Conservation (phyloP, 164 flowering plant species). For the Annona cherimola region DNA sequence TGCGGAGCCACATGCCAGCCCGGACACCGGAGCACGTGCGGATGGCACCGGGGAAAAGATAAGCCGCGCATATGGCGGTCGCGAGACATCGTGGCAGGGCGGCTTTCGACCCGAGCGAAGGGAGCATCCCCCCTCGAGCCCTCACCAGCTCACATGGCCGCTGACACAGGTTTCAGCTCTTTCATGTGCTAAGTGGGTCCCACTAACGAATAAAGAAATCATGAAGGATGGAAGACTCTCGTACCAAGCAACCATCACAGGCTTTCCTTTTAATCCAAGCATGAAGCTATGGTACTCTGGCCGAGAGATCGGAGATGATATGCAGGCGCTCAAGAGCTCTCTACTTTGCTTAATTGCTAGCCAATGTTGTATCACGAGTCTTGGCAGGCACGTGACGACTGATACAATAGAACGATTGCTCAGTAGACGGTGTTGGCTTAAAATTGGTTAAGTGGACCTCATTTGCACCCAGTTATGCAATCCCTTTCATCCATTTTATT, state of each 20-base stretch:
- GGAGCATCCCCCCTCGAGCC: too few species aligned
- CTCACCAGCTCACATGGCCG: constrained; percentile 41
- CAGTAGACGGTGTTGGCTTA: too few species aligned
- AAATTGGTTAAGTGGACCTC: too few species aligned
- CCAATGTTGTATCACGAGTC: too few species aligned
- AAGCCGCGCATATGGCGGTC: background rate
- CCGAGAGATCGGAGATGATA: background rate
- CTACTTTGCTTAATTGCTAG: background rate
- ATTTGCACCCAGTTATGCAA: too few species aligned
- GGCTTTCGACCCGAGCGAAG: constrained; percentile 56
- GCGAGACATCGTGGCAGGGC: constrained; percentile 34
- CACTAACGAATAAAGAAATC: constrained; percentile 10
- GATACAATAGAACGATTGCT: too few species aligned
- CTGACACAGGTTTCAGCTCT: constrained; percentile 46
- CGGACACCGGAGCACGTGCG: constrained; percentile 16
- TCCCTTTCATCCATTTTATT: too few species aligned
- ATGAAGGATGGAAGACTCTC: constrained; percentile 11
- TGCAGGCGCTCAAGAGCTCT: background rate
- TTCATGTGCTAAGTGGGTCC: constrained; percentile 52
- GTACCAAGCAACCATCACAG: constrained; percentile 40
- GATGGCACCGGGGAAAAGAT: constrained; percentile 13
- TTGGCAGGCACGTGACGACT: too few species aligned
- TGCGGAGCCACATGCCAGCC: background rate
- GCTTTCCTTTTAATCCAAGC: constrained; percentile 42
- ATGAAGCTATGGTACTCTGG: constrained; percentile 6